Evolutionary conservation across 345 rosid species (phyloP), one percentile per base, ranked within the genome.

Genomic region (Eucalyptus pumila): DNA sequence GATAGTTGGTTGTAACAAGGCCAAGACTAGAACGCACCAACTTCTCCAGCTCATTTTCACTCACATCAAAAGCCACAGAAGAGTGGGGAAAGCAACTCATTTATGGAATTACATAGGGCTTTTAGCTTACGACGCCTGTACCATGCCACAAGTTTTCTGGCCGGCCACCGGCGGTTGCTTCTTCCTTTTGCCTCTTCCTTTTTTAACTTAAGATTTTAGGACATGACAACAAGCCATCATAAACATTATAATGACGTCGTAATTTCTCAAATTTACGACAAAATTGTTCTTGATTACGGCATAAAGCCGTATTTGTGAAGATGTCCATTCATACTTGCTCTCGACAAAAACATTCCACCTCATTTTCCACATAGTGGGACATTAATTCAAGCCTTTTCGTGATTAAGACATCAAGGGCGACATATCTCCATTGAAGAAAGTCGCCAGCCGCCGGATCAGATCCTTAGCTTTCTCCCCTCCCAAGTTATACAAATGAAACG

Each of bases 351-450:
- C 15, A 30, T 3, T 62, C 69, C 69, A 6, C 69, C 16, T 4
- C 34, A 62, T 62, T 6, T 12, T 30, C 16, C 17, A 13, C 34
- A 0, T 4, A 40, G 24, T 3, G 30, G 2, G 30, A 76, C 85
- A 76, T 76, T 11, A 3, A 37, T 76, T 40, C 2, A 26, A 40
- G 85, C 24, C 47, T 40, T 76, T 37, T 23, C 85, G 11, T 19
- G 26, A 27, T 87, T 47, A 87, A 17, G 81, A 47, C 32, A 19
- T 26, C 56, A n/a, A n/a, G 9, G 81, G 26, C 42, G 93, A 93
- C 90, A 91, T 87, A 15, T 90, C 92, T 23, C 89, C 86, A 6
- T 69, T 90, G 44, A 92, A 92, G 91, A 93, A 94, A 47, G 89
- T 91, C 3, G 93, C 93, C 90, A 95, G 58, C 24, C 89, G 87